Evolutionary conservation across 768 basidiomycete species (phyloP), one percentile per base, ranked within the genome.

Genomic region (Peribolospora baueri): DNA sequence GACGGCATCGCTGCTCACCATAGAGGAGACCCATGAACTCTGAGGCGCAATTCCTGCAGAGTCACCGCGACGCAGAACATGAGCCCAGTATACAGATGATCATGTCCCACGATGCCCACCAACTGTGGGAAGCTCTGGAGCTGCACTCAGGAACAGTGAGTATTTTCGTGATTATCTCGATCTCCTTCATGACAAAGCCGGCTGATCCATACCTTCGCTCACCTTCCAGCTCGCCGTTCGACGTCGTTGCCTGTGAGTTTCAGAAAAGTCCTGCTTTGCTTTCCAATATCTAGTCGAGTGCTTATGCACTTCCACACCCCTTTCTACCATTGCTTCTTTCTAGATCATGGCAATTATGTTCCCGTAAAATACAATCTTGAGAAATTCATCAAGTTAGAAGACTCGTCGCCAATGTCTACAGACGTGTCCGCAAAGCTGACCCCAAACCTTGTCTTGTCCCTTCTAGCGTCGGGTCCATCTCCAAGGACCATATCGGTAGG

Each of bases 221-320:
- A 13, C 43, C 13, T 45, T 13, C 43, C 43, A 45, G 13, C 54
- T 56, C 79, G 1, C 79, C 79, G 0, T 81, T 80, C 64, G 79
- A 81, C 62, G 78, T 80, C 46, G 79, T 80, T 38, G 78, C 78
- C 1, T 80, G 77, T 78, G 74, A 76, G 51, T 77, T 77, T 65
- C 79, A 77, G 25, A 36, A 45, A 36, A 11, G n/a, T 49, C 38
- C 8, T 7, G 25, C 5, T 3, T 45, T 47, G 13, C 9, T 42
- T 5, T 40, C 37, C 7, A 25, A 25, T 25, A 25, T 25, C 25
- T 43, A 51, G 43, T 42, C 4, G 25, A 13, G 8, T 45, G 7
- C 43, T 45, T 13, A 45, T 46, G 2, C 43, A 38, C 36, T 8
- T 43, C 13, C 39, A 10, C n/a, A 14, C 14, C 50, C 10, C 41